These are phyloP conservation scores for Silene latifolia DNA, from an alignment of 148 eudicot genomes.

Conservation along the genomic window DNA sequence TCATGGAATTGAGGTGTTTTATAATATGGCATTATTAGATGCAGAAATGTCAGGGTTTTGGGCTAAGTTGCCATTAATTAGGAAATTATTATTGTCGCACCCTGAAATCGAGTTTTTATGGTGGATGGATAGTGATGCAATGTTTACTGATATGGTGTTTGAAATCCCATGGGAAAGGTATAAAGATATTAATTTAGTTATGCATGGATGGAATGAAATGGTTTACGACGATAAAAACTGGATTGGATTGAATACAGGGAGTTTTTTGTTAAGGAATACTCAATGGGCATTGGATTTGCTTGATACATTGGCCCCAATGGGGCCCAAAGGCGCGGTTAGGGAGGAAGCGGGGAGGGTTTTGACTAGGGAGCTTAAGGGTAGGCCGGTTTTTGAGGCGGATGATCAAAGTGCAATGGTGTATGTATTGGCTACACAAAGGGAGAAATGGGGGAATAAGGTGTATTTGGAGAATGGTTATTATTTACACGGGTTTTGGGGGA, in stretches of 20 bases:
- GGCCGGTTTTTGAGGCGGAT: constrained; percentile 81
- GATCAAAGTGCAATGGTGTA: constrained; percentile 83
- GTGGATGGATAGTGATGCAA: constrained; percentile 95
- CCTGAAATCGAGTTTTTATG: constrained; percentile 75
- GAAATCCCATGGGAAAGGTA: constrained; percentile 73
- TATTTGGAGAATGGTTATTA: constrained; percentile 62
- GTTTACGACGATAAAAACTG: constrained; percentile 69
- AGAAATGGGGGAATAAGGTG: constrained; percentile 67
- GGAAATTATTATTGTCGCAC: constrained; percentile 60
- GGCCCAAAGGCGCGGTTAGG: constrained; percentile 55
- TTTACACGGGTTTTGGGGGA: constrained; percentile 76
- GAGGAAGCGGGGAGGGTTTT: constrained; percentile 59
- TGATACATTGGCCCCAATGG: constrained; percentile 76
- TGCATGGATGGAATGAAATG: constrained; percentile 78
- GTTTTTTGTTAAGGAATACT: constrained; percentile 61
- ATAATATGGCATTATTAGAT: constrained; percentile 66
- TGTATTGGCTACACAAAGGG: constrained; percentile 50
- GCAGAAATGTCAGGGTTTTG: constrained; percentile 76
- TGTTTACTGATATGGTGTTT: constrained; percentile 80
- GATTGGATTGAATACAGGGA: constrained; percentile 74
- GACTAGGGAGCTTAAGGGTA: constrained; percentile 53
- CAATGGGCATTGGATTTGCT: constrained; percentile 76
- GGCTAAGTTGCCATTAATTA: constrained; percentile 67
- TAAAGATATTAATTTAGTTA: constrained; percentile 45
- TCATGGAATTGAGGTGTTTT: constrained; percentile 72